Base-by-base conservation (phyloP, 176 grass and related monocot species). In the Ensete ventricosum region DNA sequence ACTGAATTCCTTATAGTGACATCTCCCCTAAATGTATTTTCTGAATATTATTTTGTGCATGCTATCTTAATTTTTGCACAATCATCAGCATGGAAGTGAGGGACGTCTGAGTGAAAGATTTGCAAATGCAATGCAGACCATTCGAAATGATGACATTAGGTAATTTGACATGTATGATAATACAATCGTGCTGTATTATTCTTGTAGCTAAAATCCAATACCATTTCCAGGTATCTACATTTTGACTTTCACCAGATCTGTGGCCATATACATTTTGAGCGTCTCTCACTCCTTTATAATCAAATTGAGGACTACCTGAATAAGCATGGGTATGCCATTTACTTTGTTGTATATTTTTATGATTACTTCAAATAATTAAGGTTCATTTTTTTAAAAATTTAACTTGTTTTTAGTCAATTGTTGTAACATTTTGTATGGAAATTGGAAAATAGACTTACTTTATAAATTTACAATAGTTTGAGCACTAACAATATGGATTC, bases 191-290 rank as follows among this genome's bases (percentile, higher is more conserved):
- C 34, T 72, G 54, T 24, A 48, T 85, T 24, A 53, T 76, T 67
- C 76, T 77, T 75, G 11, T 64, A 52, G 14, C 78, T 84, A 72
- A 62, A 21, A 48, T 8, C 24, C 72, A 43, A 79, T 64, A 21
- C 9, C 43, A 52, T 67, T 77, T 81, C 70, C 73, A 97, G 93
- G 85, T 97, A 97, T 81, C 60, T 97, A 66, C 93, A 92, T 84
- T 93, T 93, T 66, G 93, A 97, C 71, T 97, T 97, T 64, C 87
- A 97, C 85, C 81, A 65, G 70, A 86, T 97, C 72, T 97, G 93
- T 51, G 90, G 93, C 1, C 90, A 92, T 86, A 62, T 90, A 77
- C 89, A 97, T 68, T 97, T 97, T 62, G 93, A 93, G 69, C 93
- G 81, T 50, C 93, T 97, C n/a, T 92, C 93, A 80, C 76, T 88